Percentiles rank a stretch among this genome's conserved stretches.
These are phyloP conservation scores for Apophysomyces elegans DNA, from an alignment of 371 early-diverging fungal species.

Conservation along the genomic window DNA sequence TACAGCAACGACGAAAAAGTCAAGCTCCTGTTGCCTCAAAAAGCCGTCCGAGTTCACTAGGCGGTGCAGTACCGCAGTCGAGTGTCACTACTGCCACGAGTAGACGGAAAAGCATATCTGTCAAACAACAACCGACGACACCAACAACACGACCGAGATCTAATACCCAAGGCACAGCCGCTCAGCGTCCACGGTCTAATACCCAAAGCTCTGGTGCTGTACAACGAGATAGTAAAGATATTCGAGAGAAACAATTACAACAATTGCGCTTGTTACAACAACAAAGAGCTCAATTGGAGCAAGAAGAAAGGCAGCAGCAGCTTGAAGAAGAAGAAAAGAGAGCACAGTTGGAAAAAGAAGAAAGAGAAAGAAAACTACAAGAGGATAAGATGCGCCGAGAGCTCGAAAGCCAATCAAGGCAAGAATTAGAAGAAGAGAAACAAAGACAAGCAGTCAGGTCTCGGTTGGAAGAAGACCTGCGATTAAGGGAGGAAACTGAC, in stretches of 20 bases:
- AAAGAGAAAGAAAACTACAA: neutral
- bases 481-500: neutral
- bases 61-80: neutral
- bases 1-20: neutral
- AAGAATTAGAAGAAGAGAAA: conserved; percentile 11
- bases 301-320: conserved; percentile 20
- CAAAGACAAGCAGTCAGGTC: conserved; percentile 4
- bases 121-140: conserved; percentile 9
- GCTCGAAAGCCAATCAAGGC: conserved; percentile 12
- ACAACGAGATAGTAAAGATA: conserved; percentile 19
- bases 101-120: conserved; percentile 5
- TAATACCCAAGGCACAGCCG: conserved; percentile 17
- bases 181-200: conserved; percentile 32
- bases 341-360: conserved; percentile 11
- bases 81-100: neutral
- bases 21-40: neutral
- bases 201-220: conserved; percentile 17
- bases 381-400: neutral
- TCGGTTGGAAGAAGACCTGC: conserved; percentile 4
- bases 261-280: conserved; percentile 29
- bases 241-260: conserved; percentile 29
- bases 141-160: conserved; percentile 17
- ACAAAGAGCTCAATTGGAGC: conserved; percentile 15
- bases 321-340: conserved; percentile 17
- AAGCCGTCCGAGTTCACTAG: neutral